Evolutionary conservation across 1,139 yeast species (phyloP).

Genomic region (Zygosaccharomyces sapae): DNA sequence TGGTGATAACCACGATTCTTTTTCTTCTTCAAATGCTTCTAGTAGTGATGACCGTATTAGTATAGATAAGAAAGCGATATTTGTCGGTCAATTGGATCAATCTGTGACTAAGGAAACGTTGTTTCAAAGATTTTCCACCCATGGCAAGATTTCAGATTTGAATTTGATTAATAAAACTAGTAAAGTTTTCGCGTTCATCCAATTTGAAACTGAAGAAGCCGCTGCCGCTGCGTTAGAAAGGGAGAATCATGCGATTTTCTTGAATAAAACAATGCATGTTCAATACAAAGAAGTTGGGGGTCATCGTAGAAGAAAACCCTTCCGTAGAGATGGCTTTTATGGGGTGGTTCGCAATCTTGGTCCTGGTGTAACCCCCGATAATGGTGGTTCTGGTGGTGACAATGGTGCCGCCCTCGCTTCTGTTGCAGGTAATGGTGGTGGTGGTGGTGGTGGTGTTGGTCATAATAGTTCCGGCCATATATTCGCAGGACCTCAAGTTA

Average conservation of each 20-base stretch:
- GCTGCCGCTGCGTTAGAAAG: conserved; percentile 80
- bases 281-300: conserved; percentile 62
- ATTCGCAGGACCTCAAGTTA: conserved; percentile 41
- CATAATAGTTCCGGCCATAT: conserved; percentile 15
- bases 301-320: conserved; percentile 22
- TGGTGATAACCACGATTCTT: conserved; percentile 1
- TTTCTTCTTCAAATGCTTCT: neutral
- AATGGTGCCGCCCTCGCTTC: conserved; percentile 12
- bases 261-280: conserved; percentile 74
- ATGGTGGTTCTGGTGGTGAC: conserved; percentile 2
- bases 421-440: neutral
- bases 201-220: conserved; percentile 58
- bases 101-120: conserved; percentile 54
- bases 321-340: conserved; percentile 18
- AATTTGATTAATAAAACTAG: conserved; percentile 50
- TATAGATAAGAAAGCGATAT: conserved; percentile 69
- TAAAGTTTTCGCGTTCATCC: conserved; percentile 68
- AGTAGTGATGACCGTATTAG: conserved; percentile 27
- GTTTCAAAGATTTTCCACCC: conserved; percentile 53
- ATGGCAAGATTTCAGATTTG: conserved; percentile 58
- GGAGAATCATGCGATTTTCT: conserved; percentile 73
- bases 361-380: conserved; percentile 16
- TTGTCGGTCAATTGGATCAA: conserved; percentile 66
- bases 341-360: conserved; percentile 19
- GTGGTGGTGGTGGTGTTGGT: conserved; percentile 11